Conservation (phyloP, 2,329 filamentous ascomycete species). For the Pseudogymnoascus sp. region DNA sequence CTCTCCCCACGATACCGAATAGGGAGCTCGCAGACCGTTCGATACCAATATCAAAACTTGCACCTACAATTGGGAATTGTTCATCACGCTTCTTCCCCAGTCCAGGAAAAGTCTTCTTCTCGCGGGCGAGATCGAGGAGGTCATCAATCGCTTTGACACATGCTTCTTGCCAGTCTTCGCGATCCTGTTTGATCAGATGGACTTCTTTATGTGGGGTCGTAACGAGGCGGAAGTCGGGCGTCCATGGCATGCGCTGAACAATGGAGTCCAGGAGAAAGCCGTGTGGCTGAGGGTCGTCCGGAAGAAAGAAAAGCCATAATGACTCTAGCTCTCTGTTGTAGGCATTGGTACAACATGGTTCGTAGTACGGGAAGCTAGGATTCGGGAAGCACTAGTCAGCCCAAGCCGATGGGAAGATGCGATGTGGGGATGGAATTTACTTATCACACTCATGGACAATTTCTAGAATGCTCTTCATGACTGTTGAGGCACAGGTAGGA, state of each 20-base stretch:
- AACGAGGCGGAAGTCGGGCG: slow-evolving; percentile 33
- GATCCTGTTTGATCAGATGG: not conserved
- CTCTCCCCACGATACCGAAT: slow-evolving; percentile 62
- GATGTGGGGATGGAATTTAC: slow-evolving; percentile 28
- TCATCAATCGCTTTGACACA: not conserved
- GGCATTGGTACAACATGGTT: slow-evolving; percentile 38
- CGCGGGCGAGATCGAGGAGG: slow-evolving; percentile 23
- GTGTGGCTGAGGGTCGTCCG: slow-evolving; percentile 41
- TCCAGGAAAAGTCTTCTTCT: not conserved
- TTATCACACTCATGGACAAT: slow-evolving; percentile 40
- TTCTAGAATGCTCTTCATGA: slow-evolving; percentile 30
- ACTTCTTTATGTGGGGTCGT: not conserved
- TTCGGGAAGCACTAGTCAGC: not conserved
- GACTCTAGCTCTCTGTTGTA: slow-evolving; percentile 37
- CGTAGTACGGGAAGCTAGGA: slow-evolving; percentile 19
- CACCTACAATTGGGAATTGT: not conserved
- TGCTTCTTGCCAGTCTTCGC: not conserved
- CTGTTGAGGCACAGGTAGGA: not conserved
- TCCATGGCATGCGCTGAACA: slow-evolving; percentile 44
- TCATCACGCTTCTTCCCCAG: not conserved
- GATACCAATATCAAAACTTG: slow-evolving; percentile 28
- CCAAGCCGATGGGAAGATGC: not conserved
- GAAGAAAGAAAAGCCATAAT: slow-evolving; percentile 43
- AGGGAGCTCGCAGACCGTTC: slow-evolving; percentile 58
- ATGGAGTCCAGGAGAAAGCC: slow-evolving; percentile 45